Percentiles rank a stretch among this genome's conserved stretches.
Evolutionary conservation across 2,329 filamentous ascomycete species (phyloP).

Genomic region (Colletotrichum sp.): DNA sequence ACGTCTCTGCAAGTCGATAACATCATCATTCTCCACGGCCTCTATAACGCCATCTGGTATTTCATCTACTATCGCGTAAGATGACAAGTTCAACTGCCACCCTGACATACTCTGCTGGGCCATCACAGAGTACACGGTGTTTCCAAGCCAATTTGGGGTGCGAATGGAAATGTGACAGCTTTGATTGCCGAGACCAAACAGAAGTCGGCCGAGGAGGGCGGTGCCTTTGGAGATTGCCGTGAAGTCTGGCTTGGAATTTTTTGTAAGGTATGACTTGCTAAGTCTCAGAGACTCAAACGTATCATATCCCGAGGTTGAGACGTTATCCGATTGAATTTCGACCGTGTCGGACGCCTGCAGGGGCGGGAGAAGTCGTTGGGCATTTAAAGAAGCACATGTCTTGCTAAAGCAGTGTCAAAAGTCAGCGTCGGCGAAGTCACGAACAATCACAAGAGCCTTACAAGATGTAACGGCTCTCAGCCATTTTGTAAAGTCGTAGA

Average conservation of each 20-base stretch:
- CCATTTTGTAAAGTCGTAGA: slow-evolving; percentile 20
- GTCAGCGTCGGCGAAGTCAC: too few species aligned
- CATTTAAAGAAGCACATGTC: too few species aligned
- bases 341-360: too few species aligned
- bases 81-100: background rate
- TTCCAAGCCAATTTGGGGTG: background rate
- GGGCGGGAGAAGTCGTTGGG: too few species aligned
- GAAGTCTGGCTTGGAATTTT: background rate
- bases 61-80: background rate
- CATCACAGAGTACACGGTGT: background rate
- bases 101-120: background rate
- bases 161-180: background rate
- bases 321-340: too few species aligned
- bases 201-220: background rate
- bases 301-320: too few species aligned
- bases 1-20: background rate
- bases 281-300: too few species aligned
- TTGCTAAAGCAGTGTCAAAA: too few species aligned
- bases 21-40: background rate
- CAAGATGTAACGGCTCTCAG: slow-evolving; percentile 24
- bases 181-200: background rate
- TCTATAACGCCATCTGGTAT: accelerated
- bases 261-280: background rate
- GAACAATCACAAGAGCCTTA: background rate
- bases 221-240: background rate